phyloP scores from a whole-genome alignment of 2,329 filamentous ascomycete genomes.

The Rasamsonia emersonii region DNA sequence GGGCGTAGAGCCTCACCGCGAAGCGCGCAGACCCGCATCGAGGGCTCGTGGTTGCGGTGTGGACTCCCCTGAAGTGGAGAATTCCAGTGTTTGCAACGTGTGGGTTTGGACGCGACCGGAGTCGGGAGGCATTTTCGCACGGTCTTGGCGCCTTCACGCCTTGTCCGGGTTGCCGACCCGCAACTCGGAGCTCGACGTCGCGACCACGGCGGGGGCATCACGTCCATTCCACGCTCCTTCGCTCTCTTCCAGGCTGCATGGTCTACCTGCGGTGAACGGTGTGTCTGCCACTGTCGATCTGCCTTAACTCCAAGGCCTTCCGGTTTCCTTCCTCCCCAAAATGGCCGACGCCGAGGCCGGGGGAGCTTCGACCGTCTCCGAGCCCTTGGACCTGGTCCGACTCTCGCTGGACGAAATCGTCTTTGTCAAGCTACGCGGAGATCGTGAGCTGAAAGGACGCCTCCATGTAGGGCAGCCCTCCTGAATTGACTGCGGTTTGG shows the following conservation, averaged over 20 bases:
- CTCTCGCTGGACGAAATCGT: slow-evolving; percentile 92
- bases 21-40: slow-evolving; percentile 18
- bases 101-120: too few species aligned
- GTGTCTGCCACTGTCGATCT: too few species aligned
- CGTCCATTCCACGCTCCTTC: neutral
- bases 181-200: neutral
- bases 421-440: slow-evolving; percentile 92
- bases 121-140: too few species aligned
- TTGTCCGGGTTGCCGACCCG: too few species aligned
- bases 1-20: slow-evolving; percentile 20
- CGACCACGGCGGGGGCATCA: neutral
- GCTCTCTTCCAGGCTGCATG: neutral
- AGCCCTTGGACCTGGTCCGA: slow-evolving; percentile 92
- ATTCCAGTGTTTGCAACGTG: too few species aligned
- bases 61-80: too few species aligned
- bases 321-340: too few species aligned
- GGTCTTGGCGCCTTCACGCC: too few species aligned
- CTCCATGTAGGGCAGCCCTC: slow-evolving; percentile 61
- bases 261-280: too few species aligned
- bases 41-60: too few species aligned
- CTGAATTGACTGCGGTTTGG: slow-evolving; percentile 11
- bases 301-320: too few species aligned
- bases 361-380: slow-evolving; percentile 60
- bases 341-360: slow-evolving; percentile 84
- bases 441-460: slow-evolving; percentile 89